Conservation (phyloP, 169 alveolate genomes). For the Cyclospora cayetanensis region DNA sequence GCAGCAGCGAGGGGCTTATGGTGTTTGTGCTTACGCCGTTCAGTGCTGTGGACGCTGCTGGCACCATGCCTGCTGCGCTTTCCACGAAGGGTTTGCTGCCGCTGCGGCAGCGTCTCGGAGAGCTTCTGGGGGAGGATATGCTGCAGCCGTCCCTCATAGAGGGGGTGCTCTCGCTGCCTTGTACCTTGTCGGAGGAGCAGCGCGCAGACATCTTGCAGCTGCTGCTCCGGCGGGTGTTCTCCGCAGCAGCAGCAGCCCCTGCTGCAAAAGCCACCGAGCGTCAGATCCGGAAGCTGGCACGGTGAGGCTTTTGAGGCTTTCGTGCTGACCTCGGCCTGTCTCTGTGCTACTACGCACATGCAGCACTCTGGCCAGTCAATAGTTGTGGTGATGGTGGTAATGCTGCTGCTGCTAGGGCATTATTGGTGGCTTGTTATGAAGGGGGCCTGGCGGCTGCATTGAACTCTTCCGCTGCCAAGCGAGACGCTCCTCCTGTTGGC, state of each 20-base stretch:
- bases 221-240: conserved; percentile 51
- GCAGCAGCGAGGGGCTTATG: conserved; percentile 48
- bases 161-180: neutral
- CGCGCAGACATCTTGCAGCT: conserved; percentile 27
- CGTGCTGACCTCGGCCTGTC: no score
- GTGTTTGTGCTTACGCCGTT: conserved; percentile 32
- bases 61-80: conserved; percentile 5
- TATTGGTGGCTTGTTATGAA: no score
- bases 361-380: neutral
- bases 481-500: neutral
- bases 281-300: neutral
- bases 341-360: no score
- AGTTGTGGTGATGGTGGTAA: neutral
- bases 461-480: neutral
- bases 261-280: neutral
- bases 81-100: conserved; percentile 18
- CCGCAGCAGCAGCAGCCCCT: conserved; percentile 1
- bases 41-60: conserved; percentile 3
- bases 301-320: no score
- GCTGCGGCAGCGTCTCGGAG: conserved; percentile 43
- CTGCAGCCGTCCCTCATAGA: conserved; percentile 33
- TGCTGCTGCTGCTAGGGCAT: neutral
- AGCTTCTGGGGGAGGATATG: conserved; percentile 9
- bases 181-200: neutral
- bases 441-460: no score